Base-by-base conservation (phyloP, 1,139 yeast genomes). In the Debaryomycetaceae sp. region DNA sequence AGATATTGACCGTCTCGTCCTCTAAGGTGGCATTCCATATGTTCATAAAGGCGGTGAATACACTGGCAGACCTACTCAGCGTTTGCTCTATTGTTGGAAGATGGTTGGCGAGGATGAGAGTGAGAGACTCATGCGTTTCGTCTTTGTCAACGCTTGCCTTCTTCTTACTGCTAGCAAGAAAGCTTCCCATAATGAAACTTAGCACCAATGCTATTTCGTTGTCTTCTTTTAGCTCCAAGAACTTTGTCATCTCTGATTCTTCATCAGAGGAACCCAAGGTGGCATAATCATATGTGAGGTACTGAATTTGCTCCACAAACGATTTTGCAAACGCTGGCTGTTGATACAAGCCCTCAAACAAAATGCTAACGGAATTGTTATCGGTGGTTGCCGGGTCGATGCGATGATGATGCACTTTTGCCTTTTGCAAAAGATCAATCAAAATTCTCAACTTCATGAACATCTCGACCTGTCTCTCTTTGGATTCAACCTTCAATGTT, bases 281-380 rank as follows among this genome's bases (percentile, higher is more conserved):
- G 0, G 73, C 61, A 3, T 61, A 36, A 44, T 76, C 83, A 29
- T 60, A 53, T 18, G 64, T 42, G 5, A 65, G 44, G 39, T 65
- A 74, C 2, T 58, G 48, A 2, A 71, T 35, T 17, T 72, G 44
- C 19, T 56, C 45, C 32, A 62, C 67, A 60, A 68, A 58, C 3
- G 55, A 37, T 16, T 44, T 38, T 3, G 41, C 37, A 34, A 52
- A 52, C 7, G 40, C 26, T 2, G 53, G 41, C n/a, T 46, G 36
- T 14, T 34, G 44, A 28, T 48, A 53, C 11, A 59, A 33, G 5
- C 36, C 26, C 12, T 39, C 39, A 38, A 45, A 57, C 2, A 51
- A 31, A 26, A 27, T 31, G 30, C 15, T 18, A n/a, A 11, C 23
- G 22, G 15, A 29, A 28, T 3, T 37, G 24, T 1, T 23, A 23